A percentile compares a stretch with the other conserved stretches of the same genome.
Conservation (phyloP, 805 yeast species). For the Candida vartiovaarae region DNA sequence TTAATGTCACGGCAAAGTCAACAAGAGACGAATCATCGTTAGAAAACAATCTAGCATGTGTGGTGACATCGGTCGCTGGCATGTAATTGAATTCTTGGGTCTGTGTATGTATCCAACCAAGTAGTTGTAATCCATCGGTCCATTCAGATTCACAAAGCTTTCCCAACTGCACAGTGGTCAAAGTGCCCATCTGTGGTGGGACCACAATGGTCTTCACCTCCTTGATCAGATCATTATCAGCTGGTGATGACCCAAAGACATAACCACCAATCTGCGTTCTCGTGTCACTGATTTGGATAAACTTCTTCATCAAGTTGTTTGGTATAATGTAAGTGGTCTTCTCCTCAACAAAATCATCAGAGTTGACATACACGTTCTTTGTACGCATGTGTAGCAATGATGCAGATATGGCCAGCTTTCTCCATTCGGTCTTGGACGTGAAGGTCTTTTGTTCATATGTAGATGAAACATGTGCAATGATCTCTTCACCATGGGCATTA, state of each 20-base stretch:
- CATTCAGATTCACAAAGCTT: slow-evolving; percentile 38
- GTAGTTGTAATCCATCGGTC: slow-evolving; percentile 56
- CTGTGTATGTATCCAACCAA: slow-evolving; percentile 96
- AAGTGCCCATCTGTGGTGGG: slow-evolving; percentile 83
- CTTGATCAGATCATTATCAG: slow-evolving; percentile 63
- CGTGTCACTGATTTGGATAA: slow-evolving; percentile 74
- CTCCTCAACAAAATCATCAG: slow-evolving; percentile 55
- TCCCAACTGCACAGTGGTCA: slow-evolving; percentile 38
- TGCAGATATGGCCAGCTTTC: slow-evolving; percentile 76
- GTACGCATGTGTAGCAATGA: slow-evolving; percentile 66
- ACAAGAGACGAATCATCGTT: slow-evolving; percentile 34
- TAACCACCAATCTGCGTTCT: slow-evolving; percentile 78
- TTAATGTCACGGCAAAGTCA: slow-evolving; percentile 60
- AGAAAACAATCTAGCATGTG: slow-evolving; percentile 37
- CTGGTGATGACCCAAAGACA: slow-evolving; percentile 73
- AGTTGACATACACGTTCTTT: slow-evolving; percentile 64
- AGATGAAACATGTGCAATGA: slow-evolving; percentile 87
- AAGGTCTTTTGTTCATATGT: slow-evolving; percentile 81
- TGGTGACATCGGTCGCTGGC: slow-evolving; percentile 64
- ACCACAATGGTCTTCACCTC: slow-evolving; percentile 71
- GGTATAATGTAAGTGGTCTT: slow-evolving; percentile 74
- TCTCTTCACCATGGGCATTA: slow-evolving; percentile 94
- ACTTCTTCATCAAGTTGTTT: slow-evolving; percentile 66
- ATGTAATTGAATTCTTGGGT: slow-evolving; percentile 55
- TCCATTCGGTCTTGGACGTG: slow-evolving; percentile 85